Evolutionary conservation across 805 yeast genomes (phyloP).

Genomic region (Phaffomyces opuntiae): DNA sequence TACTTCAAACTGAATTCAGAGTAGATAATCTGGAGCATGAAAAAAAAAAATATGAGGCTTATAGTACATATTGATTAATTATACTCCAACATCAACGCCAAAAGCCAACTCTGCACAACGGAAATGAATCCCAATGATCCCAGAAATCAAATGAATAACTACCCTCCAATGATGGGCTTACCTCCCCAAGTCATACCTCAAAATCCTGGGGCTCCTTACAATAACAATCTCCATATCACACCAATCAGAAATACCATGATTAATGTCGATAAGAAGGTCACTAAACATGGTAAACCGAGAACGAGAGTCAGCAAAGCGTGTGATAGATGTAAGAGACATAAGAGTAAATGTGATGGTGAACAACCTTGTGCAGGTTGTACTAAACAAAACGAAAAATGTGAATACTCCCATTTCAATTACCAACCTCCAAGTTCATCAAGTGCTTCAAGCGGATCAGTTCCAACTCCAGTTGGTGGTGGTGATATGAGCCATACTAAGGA

Average conservation of each 20-base stretch:
- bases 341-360: slow-evolving; percentile 51
- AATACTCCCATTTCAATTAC: not conserved
- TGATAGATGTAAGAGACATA: slow-evolving; percentile 46
- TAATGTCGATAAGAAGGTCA: not conserved
- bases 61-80: too few relatives aligned
- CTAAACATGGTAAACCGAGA: slow-evolving; percentile 5
- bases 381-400: slow-evolving; percentile 9
- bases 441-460: not conserved
- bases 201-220: not conserved
- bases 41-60: too few relatives aligned
- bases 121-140: not conserved
- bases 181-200: slow-evolving; percentile 9
- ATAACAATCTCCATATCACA: not conserved
- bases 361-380: slow-evolving; percentile 43
- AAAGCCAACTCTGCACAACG: too few relatives aligned
- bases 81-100: too few relatives aligned
- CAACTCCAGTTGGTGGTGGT: not conserved
- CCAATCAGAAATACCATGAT: not conserved
- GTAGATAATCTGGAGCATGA: too few relatives aligned
- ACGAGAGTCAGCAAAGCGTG: slow-evolving; percentile 46
- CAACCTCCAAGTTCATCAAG: not conserved
- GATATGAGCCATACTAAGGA: not conserved
- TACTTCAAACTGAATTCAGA: too few relatives aligned
- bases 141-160: not conserved
- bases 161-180: slow-evolving; percentile 11